Base-by-base conservation (phyloP, 1,284 basidiomycete species). In the Ustilago curta region DNA sequence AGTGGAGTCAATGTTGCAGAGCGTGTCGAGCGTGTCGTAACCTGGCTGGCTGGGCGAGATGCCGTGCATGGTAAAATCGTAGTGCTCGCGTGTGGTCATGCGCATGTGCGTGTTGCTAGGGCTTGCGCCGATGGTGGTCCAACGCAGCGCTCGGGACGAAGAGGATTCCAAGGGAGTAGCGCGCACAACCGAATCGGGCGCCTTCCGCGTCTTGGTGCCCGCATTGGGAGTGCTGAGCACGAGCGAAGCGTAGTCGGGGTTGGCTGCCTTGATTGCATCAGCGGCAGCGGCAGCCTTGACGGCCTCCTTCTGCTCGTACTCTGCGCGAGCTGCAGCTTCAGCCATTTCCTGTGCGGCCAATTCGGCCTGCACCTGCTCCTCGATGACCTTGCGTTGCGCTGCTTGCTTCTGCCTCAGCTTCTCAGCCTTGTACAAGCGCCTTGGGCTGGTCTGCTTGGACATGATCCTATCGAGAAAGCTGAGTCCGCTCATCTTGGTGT, bases 391-490 rank as follows among this genome's bases (percentile, higher is more conserved):
- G 49, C 52, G 63, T n/a, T 60, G 50, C 23, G 27, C 43, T 8
- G 56, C 67, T 56, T 66, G 42, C 40, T 69, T 74, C 32, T 75
- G 74, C n/a, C 75, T 66, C 12, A 58, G 70, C 62, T 80, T 82
- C 27, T 77, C 76, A 32, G 81, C 78, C 40, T 75, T 76, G 31
- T 80, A 70, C 8, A 76, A 72, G 4, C 82, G 74, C 25, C 76
- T 59, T 16, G 82, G 82, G 55, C 82, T 83, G 23, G 69, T 75
- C 48, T 82, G 76, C 57, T 71, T 70, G 21, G 77, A 58, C 82
- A 83, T 83, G 61, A 83, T 59, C 50, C 79, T 80, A 57, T 83
- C 82, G 50, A 83, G 64, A 32, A 83, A 70, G 68, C 71, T 78
- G 44, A 82, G 75, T 19, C 72, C 63, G 58, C 79, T 78, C 73